A percentile compares a stretch with the other conserved stretches of the same genome.
phyloP scores from a whole-genome alignment of 306 rosid genomes.

The Amphicarpaea edgeworthii region DNA sequence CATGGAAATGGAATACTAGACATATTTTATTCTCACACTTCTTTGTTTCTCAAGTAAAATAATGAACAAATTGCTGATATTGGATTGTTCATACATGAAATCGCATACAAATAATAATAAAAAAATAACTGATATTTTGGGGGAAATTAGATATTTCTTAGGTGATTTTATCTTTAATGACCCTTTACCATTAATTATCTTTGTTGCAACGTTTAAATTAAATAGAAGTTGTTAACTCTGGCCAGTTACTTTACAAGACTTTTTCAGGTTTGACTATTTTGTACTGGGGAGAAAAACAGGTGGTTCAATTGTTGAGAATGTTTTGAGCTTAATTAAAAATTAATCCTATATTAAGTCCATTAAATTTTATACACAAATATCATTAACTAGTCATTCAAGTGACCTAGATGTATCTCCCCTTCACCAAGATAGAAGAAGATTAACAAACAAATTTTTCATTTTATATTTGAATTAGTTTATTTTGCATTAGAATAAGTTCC shows the following conservation, averaged over 20 bases:
- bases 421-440: slow-evolving; percentile 10
- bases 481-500: background rate
- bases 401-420: background rate
- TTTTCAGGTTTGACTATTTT: slow-evolving; percentile 15
- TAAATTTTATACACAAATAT: background rate
- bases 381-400: background rate
- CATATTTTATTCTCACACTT: too few relatives aligned
- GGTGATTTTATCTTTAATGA: background rate
- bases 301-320: background rate
- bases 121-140: background rate
- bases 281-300: background rate
- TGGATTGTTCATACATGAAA: background rate
- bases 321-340: slow-evolving; percentile 6
- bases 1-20: too few relatives aligned
- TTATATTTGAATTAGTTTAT: background rate
- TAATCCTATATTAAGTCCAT: background rate
- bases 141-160: background rate
- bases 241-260: slow-evolving; percentile 16
- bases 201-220: slow-evolving; percentile 21
- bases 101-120: background rate
- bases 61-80: background rate
- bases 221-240: background rate
- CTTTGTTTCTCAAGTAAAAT: background rate
- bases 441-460: background rate
- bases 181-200: slow-evolving; percentile 13